A percentile compares a stretch with the other conserved stretches of the same genome.
Conservation (phyloP, 2,329 filamentous ascomycete species). For the Stagonosporopsis vannaccii region DNA sequence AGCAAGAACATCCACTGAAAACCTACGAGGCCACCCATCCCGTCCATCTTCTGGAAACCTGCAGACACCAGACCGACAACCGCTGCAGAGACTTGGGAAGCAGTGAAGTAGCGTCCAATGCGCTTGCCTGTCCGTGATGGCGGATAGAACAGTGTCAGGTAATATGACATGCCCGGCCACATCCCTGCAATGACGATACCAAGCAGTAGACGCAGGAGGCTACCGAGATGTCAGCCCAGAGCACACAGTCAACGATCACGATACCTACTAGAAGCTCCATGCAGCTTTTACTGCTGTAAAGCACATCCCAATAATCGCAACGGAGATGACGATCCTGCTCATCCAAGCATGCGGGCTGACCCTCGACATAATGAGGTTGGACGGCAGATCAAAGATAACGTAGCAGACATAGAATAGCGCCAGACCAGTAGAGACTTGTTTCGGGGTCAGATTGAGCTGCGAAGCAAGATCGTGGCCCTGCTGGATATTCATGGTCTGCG, state of each 20-base stretch:
- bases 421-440: slow-evolving; percentile 82
- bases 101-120: slow-evolving; percentile 89
- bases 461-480: slow-evolving; percentile 77
- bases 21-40: slow-evolving; percentile 74
- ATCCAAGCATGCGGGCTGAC: slow-evolving; percentile 90
- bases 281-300: slow-evolving; percentile 82
- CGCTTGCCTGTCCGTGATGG: slow-evolving; percentile 85
- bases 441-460: slow-evolving; percentile 71
- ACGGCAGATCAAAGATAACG: slow-evolving; percentile 87
- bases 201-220: slow-evolving; percentile 81
- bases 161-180: slow-evolving; percentile 96
- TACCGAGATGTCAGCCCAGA: slow-evolving; percentile 12
- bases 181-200: slow-evolving; percentile 90
- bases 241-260: not conserved
- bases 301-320: slow-evolving; percentile 82
- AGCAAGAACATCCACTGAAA: slow-evolving; percentile 94
- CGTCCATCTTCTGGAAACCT: slow-evolving; percentile 92
- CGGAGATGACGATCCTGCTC: slow-evolving; percentile 87
- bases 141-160: slow-evolving; percentile 90
- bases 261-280: slow-evolving; percentile 78
- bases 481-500: slow-evolving; percentile 88
- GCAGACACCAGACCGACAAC: slow-evolving; percentile 90
- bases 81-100: slow-evolving; percentile 85
- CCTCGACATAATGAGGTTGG: slow-evolving; percentile 86
- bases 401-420: slow-evolving; percentile 93